phyloP scores from a whole-genome alignment of 2,329 filamentous ascomycete species.

The Trichoderma guizhouense region DNA sequence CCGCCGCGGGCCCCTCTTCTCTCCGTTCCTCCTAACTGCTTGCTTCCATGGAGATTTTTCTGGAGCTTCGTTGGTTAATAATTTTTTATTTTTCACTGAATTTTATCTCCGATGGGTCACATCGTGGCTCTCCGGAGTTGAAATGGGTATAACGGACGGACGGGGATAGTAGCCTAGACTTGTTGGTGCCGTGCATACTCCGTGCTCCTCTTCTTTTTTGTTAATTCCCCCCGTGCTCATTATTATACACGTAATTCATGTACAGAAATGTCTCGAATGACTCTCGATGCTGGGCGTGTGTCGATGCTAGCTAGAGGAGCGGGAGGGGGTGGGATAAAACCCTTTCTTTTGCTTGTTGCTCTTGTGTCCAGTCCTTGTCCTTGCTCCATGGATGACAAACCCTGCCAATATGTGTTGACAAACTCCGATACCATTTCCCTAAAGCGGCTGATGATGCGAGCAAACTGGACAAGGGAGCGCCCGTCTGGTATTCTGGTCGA shows the following conservation, averaged over 20 bases:
- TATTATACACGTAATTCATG: neutral
- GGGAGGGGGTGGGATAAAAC: neutral
- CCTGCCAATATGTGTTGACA: conserved; percentile 4
- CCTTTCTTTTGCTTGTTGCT: neutral
- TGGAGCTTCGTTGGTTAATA: neutral
- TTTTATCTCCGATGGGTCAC: conserved; percentile 10
- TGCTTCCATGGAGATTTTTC: neutral
- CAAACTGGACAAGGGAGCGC: neutral
- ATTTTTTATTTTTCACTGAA: neutral
- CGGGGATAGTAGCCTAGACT: neutral
- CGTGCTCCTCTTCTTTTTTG: neutral
- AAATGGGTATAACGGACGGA: neutral
- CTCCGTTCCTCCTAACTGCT: neutral
- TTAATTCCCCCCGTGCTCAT: neutral
- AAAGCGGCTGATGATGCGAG: neutral
- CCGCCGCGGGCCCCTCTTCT: neutral
- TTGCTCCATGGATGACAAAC: conserved; percentile 5
- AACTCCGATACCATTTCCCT: conserved; percentile 10
- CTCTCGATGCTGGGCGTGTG: neutral
- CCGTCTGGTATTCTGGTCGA: neutral
- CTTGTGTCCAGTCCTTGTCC: neutral
- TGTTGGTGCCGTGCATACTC: neutral
- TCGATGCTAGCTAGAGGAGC: neutral
- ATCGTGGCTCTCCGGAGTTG: neutral
- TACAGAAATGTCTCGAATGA: neutral